A percentile compares a stretch with the other conserved stretches of the same genome.
These are phyloP conservation scores for Fagopyrum tataricum DNA, from an alignment of 148 eudicot species.

Conservation along the genomic window DNA sequence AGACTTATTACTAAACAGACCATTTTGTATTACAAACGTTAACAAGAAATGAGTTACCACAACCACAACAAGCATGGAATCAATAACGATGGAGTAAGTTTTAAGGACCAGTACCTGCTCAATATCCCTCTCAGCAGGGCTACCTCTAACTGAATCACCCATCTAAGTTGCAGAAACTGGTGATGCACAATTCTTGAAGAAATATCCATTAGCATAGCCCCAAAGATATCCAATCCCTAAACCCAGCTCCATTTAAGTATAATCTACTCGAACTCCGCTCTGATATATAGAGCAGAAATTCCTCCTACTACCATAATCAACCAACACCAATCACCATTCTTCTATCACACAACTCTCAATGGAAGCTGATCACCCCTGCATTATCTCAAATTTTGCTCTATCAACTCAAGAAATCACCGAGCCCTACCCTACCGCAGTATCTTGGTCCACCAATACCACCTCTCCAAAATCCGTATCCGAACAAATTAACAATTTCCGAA, in stretches of 20 bases:
- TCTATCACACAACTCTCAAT: background rate
- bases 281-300: background rate
- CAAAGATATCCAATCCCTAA: conserved; percentile 24
- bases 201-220: conserved; percentile 59
- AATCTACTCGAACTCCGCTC: conserved; percentile 3
- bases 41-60: background rate
- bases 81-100: background rate
- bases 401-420: conserved; percentile 5
- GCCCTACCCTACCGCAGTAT: background rate
- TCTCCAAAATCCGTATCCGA: conserved; percentile 6
- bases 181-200: conserved; percentile 23
- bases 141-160: conserved; percentile 64
- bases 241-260: conserved; percentile 19
- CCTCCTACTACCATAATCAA: background rate
- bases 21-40: background rate
- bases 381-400: background rate
- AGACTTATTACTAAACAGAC: background rate
- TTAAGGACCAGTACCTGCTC: conserved; percentile 45
- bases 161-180: conserved; percentile 54
- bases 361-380: background rate
- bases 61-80: background rate
- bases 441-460: background rate
- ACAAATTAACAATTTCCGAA: background rate
- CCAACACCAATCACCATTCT: background rate
- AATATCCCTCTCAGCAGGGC: conserved; percentile 57